Conservation (phyloP, 2,329 filamentous ascomycete species). For the Basipetospora sp. region DNA sequence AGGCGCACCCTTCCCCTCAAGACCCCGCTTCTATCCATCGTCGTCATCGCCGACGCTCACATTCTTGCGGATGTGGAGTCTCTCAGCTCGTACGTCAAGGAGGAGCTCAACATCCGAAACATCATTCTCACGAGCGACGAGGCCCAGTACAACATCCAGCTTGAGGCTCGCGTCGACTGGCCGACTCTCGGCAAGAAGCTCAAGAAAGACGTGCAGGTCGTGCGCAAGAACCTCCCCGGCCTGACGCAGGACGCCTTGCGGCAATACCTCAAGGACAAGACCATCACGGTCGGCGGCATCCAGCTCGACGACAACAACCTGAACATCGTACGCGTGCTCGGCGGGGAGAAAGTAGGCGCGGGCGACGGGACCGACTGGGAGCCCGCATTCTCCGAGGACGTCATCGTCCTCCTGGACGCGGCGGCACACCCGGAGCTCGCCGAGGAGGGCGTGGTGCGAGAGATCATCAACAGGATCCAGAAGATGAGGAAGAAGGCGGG, state of each 20-base stretch:
- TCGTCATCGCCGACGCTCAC: slow-evolving; percentile 66
- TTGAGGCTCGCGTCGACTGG: slow-evolving; percentile 72
- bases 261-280: slow-evolving; percentile 56
- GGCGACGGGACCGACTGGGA: slow-evolving; percentile 11
- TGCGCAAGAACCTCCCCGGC: slow-evolving; percentile 67
- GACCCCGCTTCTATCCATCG: slow-evolving; percentile 66
- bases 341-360: slow-evolving; percentile 21
- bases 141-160: slow-evolving; percentile 68
- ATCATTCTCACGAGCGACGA: slow-evolving; percentile 70
- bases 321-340: slow-evolving; percentile 19
- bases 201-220: slow-evolving; percentile 73
- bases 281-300: slow-evolving; percentile 75
- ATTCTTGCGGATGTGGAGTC: slow-evolving; percentile 64
- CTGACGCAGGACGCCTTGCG: slow-evolving; percentile 69
- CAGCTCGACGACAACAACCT: slow-evolving; percentile 69
- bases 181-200: slow-evolving; percentile 81
- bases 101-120: slow-evolving; percentile 73
- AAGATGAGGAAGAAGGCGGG: slow-evolving; percentile 86
- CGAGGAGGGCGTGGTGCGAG: slow-evolving; percentile 75
- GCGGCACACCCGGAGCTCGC: slow-evolving; percentile 72
- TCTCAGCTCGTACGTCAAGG: slow-evolving; percentile 63
- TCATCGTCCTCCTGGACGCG: slow-evolving; percentile 79
- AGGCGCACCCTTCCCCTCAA: slow-evolving; percentile 65
- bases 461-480: slow-evolving; percentile 88
- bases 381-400: slow-evolving; percentile 20